Evolutionary conservation across 2,329 filamentous ascomycete species (phyloP).

Genomic region (Pyrenophora teres): DNA sequence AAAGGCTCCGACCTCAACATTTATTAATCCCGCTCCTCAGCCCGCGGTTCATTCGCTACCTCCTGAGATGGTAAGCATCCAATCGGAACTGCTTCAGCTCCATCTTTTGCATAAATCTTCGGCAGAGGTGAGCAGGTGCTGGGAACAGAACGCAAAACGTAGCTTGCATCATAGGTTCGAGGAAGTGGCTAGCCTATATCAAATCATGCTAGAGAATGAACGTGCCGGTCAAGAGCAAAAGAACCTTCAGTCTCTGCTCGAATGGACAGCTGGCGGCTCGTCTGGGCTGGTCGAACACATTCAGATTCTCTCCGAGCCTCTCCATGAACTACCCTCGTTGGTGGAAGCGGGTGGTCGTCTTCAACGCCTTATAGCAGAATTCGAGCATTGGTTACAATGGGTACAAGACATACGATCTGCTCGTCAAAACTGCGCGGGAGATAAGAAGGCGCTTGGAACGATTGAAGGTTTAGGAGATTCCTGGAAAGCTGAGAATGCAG

Average conservation of each 20-base stretch:
- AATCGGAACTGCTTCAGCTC: slow-evolving; percentile 48
- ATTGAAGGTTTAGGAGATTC: slow-evolving; percentile 39
- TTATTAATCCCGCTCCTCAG: slow-evolving; percentile 39
- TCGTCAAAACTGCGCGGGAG: slow-evolving; percentile 16
- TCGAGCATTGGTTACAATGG: slow-evolving; percentile 39
- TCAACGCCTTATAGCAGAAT: slow-evolving; percentile 34
- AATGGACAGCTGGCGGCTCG: slow-evolving; percentile 39
- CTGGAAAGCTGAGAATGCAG: slow-evolving; percentile 43
- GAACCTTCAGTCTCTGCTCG: slow-evolving; percentile 43
- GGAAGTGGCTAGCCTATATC: slow-evolving; percentile 44
- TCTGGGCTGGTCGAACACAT: slow-evolving; percentile 42
- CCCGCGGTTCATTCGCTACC: slow-evolving; percentile 27
- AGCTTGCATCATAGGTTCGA: slow-evolving; percentile 41
- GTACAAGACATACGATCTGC: slow-evolving; percentile 37
- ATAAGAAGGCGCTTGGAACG: slow-evolving; percentile 18
- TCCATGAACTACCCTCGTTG: slow-evolving; percentile 44
- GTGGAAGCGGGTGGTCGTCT: slow-evolving; percentile 42
- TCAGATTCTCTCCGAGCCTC: slow-evolving; percentile 41
- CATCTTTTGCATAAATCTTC: slow-evolving; percentile 42
- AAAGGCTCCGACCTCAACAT: slow-evolving; percentile 44
- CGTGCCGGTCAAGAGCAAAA: slow-evolving; percentile 43
- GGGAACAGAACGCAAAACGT: slow-evolving; percentile 42
- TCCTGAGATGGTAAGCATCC: slow-evolving; percentile 38
- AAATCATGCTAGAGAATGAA: slow-evolving; percentile 44
- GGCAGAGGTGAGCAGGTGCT: slow-evolving; percentile 28